A percentile compares a stretch with the other conserved stretches of the same genome.
phyloP scores from a whole-genome alignment of 768 basidiomycete species.

The Mycena rosella region DNA sequence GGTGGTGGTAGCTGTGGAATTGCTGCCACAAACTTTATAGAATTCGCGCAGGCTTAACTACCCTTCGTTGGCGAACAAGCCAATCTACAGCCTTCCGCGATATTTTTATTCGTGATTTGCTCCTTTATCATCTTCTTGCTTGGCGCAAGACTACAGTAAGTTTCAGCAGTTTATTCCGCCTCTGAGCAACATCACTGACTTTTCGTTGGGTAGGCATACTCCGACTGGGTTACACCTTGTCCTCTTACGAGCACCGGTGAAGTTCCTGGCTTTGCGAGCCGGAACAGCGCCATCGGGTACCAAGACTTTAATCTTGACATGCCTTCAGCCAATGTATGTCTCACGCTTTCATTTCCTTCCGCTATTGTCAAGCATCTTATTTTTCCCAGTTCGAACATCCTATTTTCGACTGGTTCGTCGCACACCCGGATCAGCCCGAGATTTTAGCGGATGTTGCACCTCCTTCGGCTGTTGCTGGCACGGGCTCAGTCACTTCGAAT shows the following conservation, averaged over 20 bases:
- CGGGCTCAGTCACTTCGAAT: too few relatives aligned
- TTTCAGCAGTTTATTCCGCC: background rate
- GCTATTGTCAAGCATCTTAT: background rate
- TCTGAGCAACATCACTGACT: background rate
- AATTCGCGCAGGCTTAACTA: background rate
- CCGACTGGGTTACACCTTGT: slow-evolving; percentile 4
- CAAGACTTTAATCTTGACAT: slow-evolving; percentile 5
- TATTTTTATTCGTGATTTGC: background rate
- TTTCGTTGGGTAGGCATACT: background rate
- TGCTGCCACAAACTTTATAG: background rate
- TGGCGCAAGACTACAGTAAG: background rate
- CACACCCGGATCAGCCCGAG: background rate
- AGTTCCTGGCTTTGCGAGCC: background rate
- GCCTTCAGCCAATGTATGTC: background rate
- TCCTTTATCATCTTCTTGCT: slow-evolving; percentile 3
- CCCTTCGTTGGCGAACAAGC: background rate
- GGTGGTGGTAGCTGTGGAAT: slow-evolving; percentile 2
- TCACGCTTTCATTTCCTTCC: background rate
- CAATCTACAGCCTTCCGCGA: slow-evolving; percentile 1
- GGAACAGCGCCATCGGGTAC: background rate
- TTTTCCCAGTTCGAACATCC: background rate
- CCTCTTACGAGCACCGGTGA: background rate
- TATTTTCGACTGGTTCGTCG: background rate
- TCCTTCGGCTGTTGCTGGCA: background rate
- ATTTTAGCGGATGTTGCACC: background rate